phyloP scores from a whole-genome alignment of 2,329 filamentous ascomycete genomes.

The Claviceps paspali region DNA sequence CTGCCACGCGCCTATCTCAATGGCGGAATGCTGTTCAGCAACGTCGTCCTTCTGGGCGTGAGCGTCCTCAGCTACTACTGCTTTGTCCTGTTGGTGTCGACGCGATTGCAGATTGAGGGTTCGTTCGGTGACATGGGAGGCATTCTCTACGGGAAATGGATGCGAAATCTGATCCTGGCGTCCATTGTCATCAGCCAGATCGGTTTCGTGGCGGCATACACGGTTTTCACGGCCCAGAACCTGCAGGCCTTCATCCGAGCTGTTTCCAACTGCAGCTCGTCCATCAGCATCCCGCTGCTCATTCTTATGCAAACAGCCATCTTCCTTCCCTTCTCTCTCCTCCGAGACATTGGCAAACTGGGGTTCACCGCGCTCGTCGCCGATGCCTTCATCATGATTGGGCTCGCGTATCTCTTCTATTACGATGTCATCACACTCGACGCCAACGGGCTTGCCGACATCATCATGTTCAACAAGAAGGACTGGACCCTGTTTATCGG shows the following conservation, averaged over 20 bases:
- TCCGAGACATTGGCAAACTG: conserved; percentile 94
- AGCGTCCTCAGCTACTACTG: conserved; percentile 89
- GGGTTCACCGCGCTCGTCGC: conserved; percentile 88
- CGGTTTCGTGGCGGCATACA: conserved; percentile 88
- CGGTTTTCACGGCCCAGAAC: conserved; percentile 93
- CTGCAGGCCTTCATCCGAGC: conserved; percentile 88
- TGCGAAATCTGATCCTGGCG: conserved; percentile 72
- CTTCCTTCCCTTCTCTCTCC: conserved; percentile 83
- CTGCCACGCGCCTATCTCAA: conserved; percentile 86
- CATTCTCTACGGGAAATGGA: conserved; percentile 76
- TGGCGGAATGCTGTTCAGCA: conserved; percentile 94
- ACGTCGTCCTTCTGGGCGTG: conserved; percentile 72
- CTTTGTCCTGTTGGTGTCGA: conserved; percentile 84
- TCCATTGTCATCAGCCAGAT: conserved; percentile 94
- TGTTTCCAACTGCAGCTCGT: conserved; percentile 72
- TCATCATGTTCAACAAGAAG: conserved; percentile 75
- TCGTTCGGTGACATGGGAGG: conserved; percentile 97
- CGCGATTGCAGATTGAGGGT: conserved; percentile 71
- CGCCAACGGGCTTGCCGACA: conserved; percentile 63
- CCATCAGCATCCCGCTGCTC: conserved; percentile 75
- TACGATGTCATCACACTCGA: conserved; percentile 80
- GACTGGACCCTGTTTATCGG: conserved; percentile 98
- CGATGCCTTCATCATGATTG: conserved; percentile 85
- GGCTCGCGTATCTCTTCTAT: conserved; percentile 87
- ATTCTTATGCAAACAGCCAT: conserved; percentile 92